phyloP scores from a whole-genome alignment of 2,329 filamentous ascomycete species.

The Pleomassaria siparia region DNA sequence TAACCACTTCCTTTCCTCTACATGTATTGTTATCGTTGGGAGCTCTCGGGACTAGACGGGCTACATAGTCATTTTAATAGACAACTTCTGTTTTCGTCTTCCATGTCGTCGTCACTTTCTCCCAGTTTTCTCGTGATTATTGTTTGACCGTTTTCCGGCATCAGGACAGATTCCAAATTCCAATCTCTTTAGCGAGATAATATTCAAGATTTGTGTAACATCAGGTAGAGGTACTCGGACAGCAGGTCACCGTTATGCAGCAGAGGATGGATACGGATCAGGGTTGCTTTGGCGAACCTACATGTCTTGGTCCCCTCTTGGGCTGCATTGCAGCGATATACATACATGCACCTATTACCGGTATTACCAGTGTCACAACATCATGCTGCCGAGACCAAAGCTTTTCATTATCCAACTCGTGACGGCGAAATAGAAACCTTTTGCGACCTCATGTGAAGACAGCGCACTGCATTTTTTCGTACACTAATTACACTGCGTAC shows the following conservation, averaged over 20 bases:
- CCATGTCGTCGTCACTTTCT: not conserved
- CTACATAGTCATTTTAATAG: conserved; percentile 15
- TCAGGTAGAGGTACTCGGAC: not conserved
- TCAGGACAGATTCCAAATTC: too few relatives aligned
- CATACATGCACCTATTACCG: too few relatives aligned
- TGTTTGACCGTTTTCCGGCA: too few relatives aligned
- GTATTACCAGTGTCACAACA: too few relatives aligned
- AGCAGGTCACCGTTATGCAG: not conserved
- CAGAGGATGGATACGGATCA: conserved; percentile 1
- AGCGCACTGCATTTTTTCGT: not conserved
- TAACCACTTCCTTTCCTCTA: conserved; percentile 11
- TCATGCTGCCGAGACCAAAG: conserved; percentile 6
- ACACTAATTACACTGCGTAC: not conserved
- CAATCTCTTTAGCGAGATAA: too few relatives aligned
- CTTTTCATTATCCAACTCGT: not conserved
- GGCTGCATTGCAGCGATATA: conserved; percentile 10
- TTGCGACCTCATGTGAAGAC: not conserved
- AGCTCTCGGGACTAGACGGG: conserved; percentile 1
- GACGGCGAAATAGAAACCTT: not conserved
- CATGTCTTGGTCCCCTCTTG: conserved; percentile 11
- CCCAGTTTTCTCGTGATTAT: not conserved
- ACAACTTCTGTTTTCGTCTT: conserved; percentile 1
- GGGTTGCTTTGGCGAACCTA: not conserved
- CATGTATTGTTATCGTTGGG: conserved; percentile 18
- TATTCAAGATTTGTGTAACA: not conserved